These are phyloP conservation scores for Penicillium crystallinum DNA, from an alignment of 495 filamentous ascomycete genomes.

Conservation along the genomic window DNA sequence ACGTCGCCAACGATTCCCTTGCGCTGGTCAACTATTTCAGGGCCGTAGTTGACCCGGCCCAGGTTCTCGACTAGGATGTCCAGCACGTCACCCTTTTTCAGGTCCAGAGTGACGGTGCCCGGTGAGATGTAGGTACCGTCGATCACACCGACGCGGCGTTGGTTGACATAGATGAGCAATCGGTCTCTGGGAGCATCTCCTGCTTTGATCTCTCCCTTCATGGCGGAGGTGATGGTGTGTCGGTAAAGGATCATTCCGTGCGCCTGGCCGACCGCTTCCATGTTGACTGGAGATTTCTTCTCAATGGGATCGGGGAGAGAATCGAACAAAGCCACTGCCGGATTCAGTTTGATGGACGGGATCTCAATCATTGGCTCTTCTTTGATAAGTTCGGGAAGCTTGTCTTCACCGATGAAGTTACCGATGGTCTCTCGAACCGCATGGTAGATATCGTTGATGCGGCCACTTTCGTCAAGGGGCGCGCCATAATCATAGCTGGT, in stretches of 20 bases:
- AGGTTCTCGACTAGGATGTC: constrained; percentile 44
- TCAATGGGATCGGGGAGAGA: constrained; percentile 16
- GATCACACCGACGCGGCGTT: constrained; percentile 32
- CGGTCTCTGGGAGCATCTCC: constrained; percentile 40
- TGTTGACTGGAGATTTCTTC: constrained; percentile 24
- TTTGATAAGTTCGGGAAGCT: constrained; percentile 24
- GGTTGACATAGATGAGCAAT: constrained; percentile 43
- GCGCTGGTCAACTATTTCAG: constrained; percentile 35
- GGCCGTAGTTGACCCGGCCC: constrained; percentile 42
- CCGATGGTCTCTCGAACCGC: constrained; percentile 32
- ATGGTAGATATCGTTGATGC: constrained; percentile 37
- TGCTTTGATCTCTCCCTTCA: constrained; percentile 26
- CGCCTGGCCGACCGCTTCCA: constrained; percentile 41
- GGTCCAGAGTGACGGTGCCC: constrained; percentile 20
- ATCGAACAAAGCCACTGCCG: constrained; percentile 24
- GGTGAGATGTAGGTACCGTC: constrained; percentile 39
- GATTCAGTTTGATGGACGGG: constrained; percentile 22
- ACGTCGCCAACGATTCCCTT: constrained; percentile 45
- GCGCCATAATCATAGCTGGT: constrained; percentile 48
- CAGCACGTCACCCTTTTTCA: constrained; percentile 34
- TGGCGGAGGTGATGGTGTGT: constrained; percentile 20
- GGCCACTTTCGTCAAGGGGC: constrained; percentile 44
- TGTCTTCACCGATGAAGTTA: constrained; percentile 26
- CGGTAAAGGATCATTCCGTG: constrained; percentile 40
- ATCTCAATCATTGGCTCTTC: constrained; percentile 29